phyloP scores from a whole-genome alignment of 305 asterid species.

The Withania somnifera region DNA sequence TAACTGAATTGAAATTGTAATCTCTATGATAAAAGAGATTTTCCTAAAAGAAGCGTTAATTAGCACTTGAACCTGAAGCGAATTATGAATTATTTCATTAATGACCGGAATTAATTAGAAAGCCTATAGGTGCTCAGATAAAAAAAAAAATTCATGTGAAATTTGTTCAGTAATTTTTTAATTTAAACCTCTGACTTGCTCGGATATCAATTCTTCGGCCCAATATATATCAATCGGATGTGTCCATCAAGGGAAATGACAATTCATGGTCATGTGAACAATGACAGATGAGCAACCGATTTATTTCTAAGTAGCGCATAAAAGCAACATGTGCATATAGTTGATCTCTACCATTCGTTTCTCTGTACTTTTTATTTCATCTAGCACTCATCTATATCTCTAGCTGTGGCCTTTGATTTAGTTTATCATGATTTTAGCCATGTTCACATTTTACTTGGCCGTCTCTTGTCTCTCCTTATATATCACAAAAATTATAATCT shows the following conservation, averaged over 20 bases:
- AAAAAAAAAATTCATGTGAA: too few species aligned
- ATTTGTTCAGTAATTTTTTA: too few species aligned
- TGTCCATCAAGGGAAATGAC: slow-evolving; percentile 17
- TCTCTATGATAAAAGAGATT: too few species aligned
- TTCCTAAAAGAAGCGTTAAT: background rate
- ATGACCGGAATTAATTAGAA: background rate
- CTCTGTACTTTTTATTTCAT: background rate
- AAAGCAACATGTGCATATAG: background rate
- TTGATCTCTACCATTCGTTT: background rate
- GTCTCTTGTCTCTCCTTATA: background rate
- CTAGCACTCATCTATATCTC: background rate
- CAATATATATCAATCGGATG: background rate
- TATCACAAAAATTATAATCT: background rate
- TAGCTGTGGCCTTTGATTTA: background rate
- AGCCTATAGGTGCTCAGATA: too few species aligned
- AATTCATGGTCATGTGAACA: slow-evolving; percentile 11
- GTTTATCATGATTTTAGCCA: background rate
- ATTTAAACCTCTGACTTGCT: background rate
- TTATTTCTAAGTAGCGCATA: background rate
- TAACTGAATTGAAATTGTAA: too few species aligned
- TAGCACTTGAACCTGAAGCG: background rate
- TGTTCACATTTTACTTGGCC: background rate
- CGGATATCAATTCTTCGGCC: background rate
- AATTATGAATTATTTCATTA: background rate
- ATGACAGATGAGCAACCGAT: slow-evolving; percentile 2